Evolutionary conservation across 2,329 filamentous ascomycete species (phyloP), one percentile per base, ranked within the genome.

Genomic region (Cytospora leucostoma): DNA sequence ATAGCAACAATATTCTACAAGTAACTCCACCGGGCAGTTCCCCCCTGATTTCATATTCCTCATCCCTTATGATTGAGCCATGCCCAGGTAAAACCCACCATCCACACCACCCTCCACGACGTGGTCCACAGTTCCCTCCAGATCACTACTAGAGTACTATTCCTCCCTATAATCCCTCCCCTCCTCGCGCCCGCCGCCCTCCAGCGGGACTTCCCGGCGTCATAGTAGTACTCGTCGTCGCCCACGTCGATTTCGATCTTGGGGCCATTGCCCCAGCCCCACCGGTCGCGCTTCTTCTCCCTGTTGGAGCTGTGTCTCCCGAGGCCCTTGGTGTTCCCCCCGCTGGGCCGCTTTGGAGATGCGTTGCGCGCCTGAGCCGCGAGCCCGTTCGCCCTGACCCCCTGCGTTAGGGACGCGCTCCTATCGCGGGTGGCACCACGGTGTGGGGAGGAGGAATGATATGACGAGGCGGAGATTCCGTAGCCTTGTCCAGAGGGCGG

Each of bases 1-100:
- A 27, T 27, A 27, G 27, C 27, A 27, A 4, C 27, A 27, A 27
- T 27, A 27, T 27, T 27, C 27, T 27, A 27, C 27, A 27, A 27
- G 27, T 27, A 27, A 4, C 27, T 27, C 27, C 4, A 27, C 27
- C 27, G 27, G 27, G 27, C 27, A 27, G 27, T 27, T 27, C 27
- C 27, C 27, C 4, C 27, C 27, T 27, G 27, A 4, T 27, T 13
- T 37, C 8, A 13, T 13, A 8, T 37, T 10, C 32, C 67, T 74
- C 72, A 91, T 67, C 88, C 88, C 70, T 81, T 81, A 76, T 83
- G 86, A 62, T 88, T 80, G 69, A 94, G 76, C 76, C 87, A 91
- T 35, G 80, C 79, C 80, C 90, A 95, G 73, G 87, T 87, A 15
- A 78, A 67, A 52, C 88, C 74, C 21, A 85, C 86, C 74, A 90